Evolutionary conservation across 805 yeast species (phyloP).

Genomic region (Schwanniomyces sp.): DNA sequence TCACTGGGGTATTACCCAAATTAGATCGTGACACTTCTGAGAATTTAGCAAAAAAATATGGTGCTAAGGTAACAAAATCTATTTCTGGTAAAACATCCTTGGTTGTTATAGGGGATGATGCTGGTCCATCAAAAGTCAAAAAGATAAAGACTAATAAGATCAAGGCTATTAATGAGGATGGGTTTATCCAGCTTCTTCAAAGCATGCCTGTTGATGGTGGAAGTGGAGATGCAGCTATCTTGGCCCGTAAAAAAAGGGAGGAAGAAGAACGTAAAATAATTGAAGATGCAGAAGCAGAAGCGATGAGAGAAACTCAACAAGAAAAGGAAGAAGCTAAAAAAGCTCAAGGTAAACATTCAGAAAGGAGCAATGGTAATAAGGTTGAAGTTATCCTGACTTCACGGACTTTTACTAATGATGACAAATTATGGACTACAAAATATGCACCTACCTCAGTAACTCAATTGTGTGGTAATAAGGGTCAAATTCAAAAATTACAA

Average conservation of each 20-base stretch:
- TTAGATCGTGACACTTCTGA: constrained; percentile 77
- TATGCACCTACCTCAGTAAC: constrained; percentile 78
- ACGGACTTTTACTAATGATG: constrained; percentile 47
- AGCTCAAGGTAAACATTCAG: constrained; percentile 3
- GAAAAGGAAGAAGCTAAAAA: constrained; percentile 6
- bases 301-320: constrained; percentile 25
- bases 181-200: constrained; percentile 69
- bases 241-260: constrained; percentile 66
- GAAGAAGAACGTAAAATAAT: constrained; percentile 61
- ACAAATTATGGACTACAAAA: constrained; percentile 87
- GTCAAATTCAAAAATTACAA: constrained; percentile 62
- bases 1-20: constrained; percentile 85
- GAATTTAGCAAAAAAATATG: constrained; percentile 75
- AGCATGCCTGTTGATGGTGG: constrained; percentile 95
- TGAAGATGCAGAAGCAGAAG: constrained; percentile 43
- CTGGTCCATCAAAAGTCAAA: constrained; percentile 92
- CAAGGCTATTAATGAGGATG: constrained; percentile 85
- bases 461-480: constrained; percentile 91
- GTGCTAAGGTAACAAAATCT: constrained; percentile 86
- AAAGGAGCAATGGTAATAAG: not conserved
- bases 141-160: constrained; percentile 71
- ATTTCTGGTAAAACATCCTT: constrained; percentile 82
- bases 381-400: constrained; percentile 14
- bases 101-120: constrained; percentile 92
- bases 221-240: constrained; percentile 71